Evolutionary conservation across 2,329 filamentous ascomycete species (phyloP), one percentile per base, ranked within the genome.

Genomic region (Pestalotiopsis sp.): DNA sequence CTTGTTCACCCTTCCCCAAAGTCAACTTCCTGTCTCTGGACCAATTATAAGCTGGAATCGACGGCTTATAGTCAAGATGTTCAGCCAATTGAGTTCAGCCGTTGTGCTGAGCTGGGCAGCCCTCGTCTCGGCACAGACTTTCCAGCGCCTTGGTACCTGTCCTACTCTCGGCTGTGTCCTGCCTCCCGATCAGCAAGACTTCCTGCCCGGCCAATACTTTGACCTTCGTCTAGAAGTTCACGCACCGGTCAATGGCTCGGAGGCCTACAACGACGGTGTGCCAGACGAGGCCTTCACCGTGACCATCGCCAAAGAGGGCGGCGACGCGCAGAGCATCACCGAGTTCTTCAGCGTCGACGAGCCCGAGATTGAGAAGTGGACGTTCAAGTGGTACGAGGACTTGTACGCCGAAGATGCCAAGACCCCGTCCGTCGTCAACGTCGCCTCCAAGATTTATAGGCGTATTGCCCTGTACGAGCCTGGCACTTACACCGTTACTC

Each of bases 321-420:
- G 80, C 64, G 64, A 82, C 69, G 77, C 87, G 31, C 81, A 88
- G 76, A 81, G 85, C 68, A 88, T 90, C 56, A 83, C 90, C 17
- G 82, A 89, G 56, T 94, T 88, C 81, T 95, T 96, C 82, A 84
- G 85, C n/a, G 76, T 92, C 45, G 75, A 86, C 2, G 92, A 95
- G 78, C 91, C 93, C 23, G 81, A 88, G 77, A 82, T 96, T 17
- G 93, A 97, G 84, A 90, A 85, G 72, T 97, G 93, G 93, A 87
- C 90, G 72, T 96, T 96, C 77, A 86, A 86, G n/a, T 96, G 92
- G 92, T 95, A 88, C 76, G 93, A 95, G 83, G 92, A 97, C 75
- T 87, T 94, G 31, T 97, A 93, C 77, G 93, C 93, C 36, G 83
- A 90, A 76, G 93, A 95, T 74, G 89, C 89, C 3, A 82, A 88